Conservation (phyloP, 1,284 basidiomycete species). For the Ganoderma lingzhi region DNA sequence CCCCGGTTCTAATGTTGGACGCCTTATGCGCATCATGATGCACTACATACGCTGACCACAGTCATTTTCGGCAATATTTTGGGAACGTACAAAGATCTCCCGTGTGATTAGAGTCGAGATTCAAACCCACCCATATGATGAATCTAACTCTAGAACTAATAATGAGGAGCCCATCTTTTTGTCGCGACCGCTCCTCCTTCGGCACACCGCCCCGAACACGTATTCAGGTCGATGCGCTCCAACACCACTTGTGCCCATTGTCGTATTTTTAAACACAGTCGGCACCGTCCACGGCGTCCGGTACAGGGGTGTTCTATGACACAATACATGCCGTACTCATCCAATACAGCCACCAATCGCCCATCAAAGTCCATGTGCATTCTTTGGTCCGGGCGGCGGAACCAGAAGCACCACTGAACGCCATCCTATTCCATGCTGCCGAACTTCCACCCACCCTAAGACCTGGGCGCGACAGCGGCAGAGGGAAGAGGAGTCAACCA, state of each 20-base stretch:
- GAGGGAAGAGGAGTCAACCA: not conserved
- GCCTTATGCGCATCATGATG: conserved; percentile 1
- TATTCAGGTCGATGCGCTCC: not conserved
- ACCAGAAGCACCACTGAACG: not conserved
- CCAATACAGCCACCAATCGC: not conserved
- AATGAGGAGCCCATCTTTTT: not conserved
- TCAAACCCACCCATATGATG: not conserved
- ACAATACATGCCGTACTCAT: conserved; percentile 1
- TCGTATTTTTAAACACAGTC: not conserved
- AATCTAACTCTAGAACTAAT: not conserved
- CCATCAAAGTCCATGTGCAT: conserved; percentile 5
- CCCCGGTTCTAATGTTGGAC: not conserved
- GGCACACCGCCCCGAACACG: not conserved
- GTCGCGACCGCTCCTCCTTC: not conserved
- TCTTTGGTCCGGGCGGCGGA: not conserved
- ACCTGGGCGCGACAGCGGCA: not conserved
- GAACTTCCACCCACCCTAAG: not conserved
- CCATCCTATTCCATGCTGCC: conserved; percentile 11
- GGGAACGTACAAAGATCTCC: not conserved
- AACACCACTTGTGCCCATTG: not conserved
- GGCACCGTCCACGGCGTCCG: not conserved
- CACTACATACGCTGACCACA: not conserved
- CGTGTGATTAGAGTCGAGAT: not conserved
- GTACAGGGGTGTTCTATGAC: not conserved
- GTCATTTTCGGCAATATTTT: not conserved